Base-by-base conservation (phyloP, 75 land plant genomes). In the Selaginella moellendorffii region DNA sequence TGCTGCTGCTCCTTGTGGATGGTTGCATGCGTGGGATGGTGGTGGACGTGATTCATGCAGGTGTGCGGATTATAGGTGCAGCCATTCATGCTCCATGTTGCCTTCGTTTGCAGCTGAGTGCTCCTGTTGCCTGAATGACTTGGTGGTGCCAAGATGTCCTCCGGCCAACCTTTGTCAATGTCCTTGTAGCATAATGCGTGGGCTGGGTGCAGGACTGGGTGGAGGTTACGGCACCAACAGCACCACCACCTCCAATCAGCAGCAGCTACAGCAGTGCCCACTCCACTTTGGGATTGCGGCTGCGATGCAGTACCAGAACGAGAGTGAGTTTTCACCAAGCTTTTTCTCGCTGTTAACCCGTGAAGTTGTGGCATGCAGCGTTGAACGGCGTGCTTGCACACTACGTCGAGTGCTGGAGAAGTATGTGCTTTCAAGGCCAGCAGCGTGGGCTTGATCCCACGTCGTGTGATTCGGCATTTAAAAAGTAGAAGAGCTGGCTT, bases 331-430 rank as follows among this genome's bases (percentile, higher is more conserved):
- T 54, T 17, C 0, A 18, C 19, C 20, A 18, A 12, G 10, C 0
- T 0, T 65, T 24, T 23, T 53, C 62, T 22, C 27, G 1, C 2
- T 0, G 1, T 2, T 65, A 18, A 8, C 2, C n/a, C 20, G 62
- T 17, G 64, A 23, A 21, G 22, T 22, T 0, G 5, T 51, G 66
- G 20, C n/a, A 28, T 63, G 60, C 86, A 90, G 97, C 82, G 9
- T 31, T 91, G 30, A 69, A 58, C 31, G 80, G 84, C 1, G 79
- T 91, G 63, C 88, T 88, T 67, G 68, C 71, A 10, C 97, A 91
- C 67, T 91, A 88, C 62, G 65, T 80, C 80, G 88, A 88, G 26
- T 85, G 85, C 0, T 91, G 95, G 95, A 82, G 46, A 36, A 36
- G 14, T 14, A 14, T 36, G 14, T 36, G 14, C 14, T 36, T 36